Base-by-base conservation (phyloP, 106 monocot genomes). In the Chionographis japonica region DNA sequence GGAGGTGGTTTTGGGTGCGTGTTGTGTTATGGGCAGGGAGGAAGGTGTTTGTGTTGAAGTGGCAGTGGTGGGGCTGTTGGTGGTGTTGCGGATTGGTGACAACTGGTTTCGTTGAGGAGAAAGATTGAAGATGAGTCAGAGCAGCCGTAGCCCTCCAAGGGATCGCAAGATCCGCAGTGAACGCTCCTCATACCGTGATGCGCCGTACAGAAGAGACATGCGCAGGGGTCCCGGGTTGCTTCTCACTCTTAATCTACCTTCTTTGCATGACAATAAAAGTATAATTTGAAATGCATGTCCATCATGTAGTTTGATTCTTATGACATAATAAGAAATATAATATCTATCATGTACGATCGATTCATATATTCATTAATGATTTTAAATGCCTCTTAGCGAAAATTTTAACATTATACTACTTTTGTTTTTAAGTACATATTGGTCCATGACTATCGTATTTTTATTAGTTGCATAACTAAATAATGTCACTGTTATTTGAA, bases 101-200 rank as follows among this genome's bases (percentile, higher is more conserved):
- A 27, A 27, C 27, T 27, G 27, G 27, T 79, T 50, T 58, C 57
- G 6, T 71, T 69, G 54, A 87, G 76, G 64, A 17, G 56, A 52
- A 61, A 67, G 43, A 59, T 37, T 66, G 70, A 84, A 74, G 79
- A 87, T 87, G 88, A 88, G 84, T 53, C 61, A 79, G 20, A 75
- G 76, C 67, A 88, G 88, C 80, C 83, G 64, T 57, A 85, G 84
- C 58, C 88, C 93, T 14, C 52, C 78, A 16, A 93, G 81, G 70
- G 89, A 83, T 57, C 89, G 89, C 46, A 93, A 82, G 75, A 89
- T 93, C 58, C 83, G 89, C 18, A 84, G 79, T 27, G 89, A 84
- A 55, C 86, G 93, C 6, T 54, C 60, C 15, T 86, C 89, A 1
- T 79, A 75, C 60, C 90, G 92, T 49, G 88, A 86, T 80, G 88